A percentile compares a stretch with the other conserved stretches of the same genome.
phyloP scores from a whole-genome alignment of 192 early-diverging fungal species.

The Paraglomus brasilianum region DNA sequence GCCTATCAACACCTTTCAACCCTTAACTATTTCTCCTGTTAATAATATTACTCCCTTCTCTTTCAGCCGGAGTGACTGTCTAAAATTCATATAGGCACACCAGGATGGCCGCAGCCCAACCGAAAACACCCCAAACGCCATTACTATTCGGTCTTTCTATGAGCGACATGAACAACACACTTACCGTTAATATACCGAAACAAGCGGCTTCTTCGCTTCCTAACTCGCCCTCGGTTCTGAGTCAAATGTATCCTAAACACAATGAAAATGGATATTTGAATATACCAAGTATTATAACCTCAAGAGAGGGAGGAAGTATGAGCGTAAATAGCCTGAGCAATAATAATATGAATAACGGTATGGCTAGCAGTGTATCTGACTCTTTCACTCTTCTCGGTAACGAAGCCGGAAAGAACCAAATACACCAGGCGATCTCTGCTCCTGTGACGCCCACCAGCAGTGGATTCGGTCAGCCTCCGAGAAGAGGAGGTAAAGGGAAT shows the following conservation, averaged over 20 bases:
- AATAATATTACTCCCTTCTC: too few relatives aligned
- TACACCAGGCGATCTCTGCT: conserved; percentile 30
- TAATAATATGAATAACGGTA: not conserved
- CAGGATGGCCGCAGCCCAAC: too few relatives aligned
- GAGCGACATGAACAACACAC: not conserved
- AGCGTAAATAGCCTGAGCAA: too few relatives aligned
- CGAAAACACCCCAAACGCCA: not conserved
- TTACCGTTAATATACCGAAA: not conserved
- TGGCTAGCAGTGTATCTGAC: conserved; percentile 7
- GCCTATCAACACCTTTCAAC: too few relatives aligned
- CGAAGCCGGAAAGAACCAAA: conserved; percentile 22
- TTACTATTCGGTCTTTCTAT: not conserved
- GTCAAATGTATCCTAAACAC: conserved; percentile 8
- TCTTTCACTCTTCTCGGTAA: conserved; percentile 22
- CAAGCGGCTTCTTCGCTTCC: conserved; percentile 22
- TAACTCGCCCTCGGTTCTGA: conserved; percentile 16
- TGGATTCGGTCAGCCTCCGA: conserved; percentile 10
- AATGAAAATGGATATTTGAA: conserved; percentile 11
- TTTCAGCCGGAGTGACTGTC: too few relatives aligned
- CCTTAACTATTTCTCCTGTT: too few relatives aligned
- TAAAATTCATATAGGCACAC: too few relatives aligned
- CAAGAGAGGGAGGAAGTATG: not conserved
- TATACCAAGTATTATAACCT: conserved; percentile 29
- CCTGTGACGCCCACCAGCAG: conserved; percentile 25
- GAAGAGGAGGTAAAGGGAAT: conserved; percentile 7